phyloP scores from a whole-genome alignment of 495 filamentous ascomycete species.

The Podospora didyma region DNA sequence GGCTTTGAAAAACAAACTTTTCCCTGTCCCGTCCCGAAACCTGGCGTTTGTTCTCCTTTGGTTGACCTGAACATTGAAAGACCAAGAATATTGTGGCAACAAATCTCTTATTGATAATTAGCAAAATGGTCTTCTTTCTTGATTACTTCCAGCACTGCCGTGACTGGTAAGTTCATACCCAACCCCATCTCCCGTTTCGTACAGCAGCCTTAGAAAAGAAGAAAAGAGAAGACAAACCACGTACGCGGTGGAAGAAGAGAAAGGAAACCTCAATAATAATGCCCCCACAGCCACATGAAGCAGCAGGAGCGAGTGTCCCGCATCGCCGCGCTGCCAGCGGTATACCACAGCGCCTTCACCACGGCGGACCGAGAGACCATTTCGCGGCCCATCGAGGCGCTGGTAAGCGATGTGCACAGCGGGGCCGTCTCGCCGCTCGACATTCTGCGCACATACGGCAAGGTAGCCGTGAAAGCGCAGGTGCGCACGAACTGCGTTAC shows the following conservation, averaged over 20 bases:
- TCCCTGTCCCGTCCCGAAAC: no score
- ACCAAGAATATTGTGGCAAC: background rate
- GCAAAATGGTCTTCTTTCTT: slow-evolving; percentile 47
- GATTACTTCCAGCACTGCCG: slow-evolving; percentile 58
- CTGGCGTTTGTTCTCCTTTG: no score
- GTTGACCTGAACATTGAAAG: no score
- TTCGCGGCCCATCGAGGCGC: slow-evolving; percentile 66
- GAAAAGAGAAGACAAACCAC: background rate
- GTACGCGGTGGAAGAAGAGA: background rate
- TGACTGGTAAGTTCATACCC: slow-evolving; percentile 49
- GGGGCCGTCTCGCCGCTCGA: slow-evolving; percentile 61
- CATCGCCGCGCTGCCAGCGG: slow-evolving; percentile 59
- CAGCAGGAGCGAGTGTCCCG: slow-evolving; percentile 66
- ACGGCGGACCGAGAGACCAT: slow-evolving; percentile 60
- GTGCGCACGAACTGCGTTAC: slow-evolving; percentile 87
- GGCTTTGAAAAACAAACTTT: no score
- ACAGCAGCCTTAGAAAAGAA: no score
- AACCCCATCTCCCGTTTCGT: background rate
- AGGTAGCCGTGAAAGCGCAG: slow-evolving; percentile 81
- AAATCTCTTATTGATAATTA: background rate
- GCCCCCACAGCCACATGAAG: slow-evolving; percentile 63
- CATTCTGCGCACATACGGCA: slow-evolving; percentile 85
- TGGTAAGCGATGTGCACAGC: slow-evolving; percentile 75
- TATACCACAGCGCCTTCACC: slow-evolving; percentile 64
- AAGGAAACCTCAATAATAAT: background rate